Evolutionary conservation across 2,329 filamentous ascomycete species (phyloP), one percentile per base, ranked within the genome.

Genomic region (Monilinia aucupariae): DNA sequence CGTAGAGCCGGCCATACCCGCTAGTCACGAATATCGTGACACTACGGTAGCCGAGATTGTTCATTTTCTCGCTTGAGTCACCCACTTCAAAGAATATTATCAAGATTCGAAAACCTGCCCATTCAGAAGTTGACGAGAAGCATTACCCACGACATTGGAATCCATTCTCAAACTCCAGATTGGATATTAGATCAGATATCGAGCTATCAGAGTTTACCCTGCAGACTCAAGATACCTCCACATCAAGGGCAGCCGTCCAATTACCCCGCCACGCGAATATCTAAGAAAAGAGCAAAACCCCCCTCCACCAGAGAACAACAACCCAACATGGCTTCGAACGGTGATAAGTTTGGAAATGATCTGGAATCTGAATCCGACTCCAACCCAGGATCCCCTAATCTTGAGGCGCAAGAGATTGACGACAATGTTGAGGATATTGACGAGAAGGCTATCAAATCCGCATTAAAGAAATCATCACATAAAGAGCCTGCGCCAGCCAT

Each of bases 371-470:
- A 91, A 70, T 85, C 83, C 59, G 71, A 72, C 53, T 73, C 71
- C 62, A 83, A 79, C 65, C 76, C 78, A 73, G 89, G 91, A 74
- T 88, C 85, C 56, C 81, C 82, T 55, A 65, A 64, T 30, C 65
- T 73, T 43, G 68, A 72, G 27, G 75, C 85, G 67, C 80, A 85
- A 67, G 77, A 83, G 69, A 78, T 83, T 65, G 79, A 85, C 65
- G 82, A 84, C 59, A 80, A 80, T 66, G 78, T 79, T 69, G 82
- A 87, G 68, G 81, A 85, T 61, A 72, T 77, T 55, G 75, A 78
- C 45, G 81, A 87, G 72, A 87, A 90, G 81, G 83, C 85, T 63
- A 77, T 86, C 73, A 96, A 96, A 83, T 90, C 92, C 52, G 87
- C 91, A 32, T 80, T 97, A 78, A 97, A 97, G 84, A 92, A 92